A percentile compares a stretch with the other conserved stretches of the same genome.
Evolutionary conservation across 345 rosid genomes (phyloP).

Genomic region (Erysimum cheiranthoides): DNA sequence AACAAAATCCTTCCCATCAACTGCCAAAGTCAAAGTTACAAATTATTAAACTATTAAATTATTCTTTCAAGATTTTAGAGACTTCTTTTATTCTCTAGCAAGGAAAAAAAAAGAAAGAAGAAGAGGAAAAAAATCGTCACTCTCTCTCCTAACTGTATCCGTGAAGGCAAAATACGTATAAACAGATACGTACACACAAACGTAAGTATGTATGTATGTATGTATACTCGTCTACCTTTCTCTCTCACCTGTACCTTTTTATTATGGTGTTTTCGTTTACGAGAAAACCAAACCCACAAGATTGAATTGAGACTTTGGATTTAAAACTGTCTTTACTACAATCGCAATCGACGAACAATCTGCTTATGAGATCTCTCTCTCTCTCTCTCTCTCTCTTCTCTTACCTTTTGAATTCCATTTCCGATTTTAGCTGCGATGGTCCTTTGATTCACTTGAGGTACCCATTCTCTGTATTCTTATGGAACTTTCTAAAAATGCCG

Average conservation of each 20-base stretch:
- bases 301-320: constrained; percentile 29
- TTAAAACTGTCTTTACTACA: not conserved
- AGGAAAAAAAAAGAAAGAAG: not conserved
- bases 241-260: constrained; percentile 40
- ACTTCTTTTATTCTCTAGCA: constrained; percentile 36
- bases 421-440: constrained; percentile 32
- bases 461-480: constrained; percentile 8
- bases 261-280: constrained; percentile 41
- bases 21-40: constrained; percentile 41
- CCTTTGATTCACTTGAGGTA: constrained; percentile 45
- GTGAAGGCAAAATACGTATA: constrained; percentile 46
- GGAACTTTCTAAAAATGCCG: constrained; percentile 31
- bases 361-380: constrained; percentile 43
- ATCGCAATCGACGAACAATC: constrained; percentile 29
- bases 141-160: constrained; percentile 49
- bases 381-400: constrained; percentile 7
- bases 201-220: constrained; percentile 21
- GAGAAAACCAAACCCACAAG: constrained; percentile 40
- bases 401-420: constrained; percentile 6
- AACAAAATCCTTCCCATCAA: constrained; percentile 41
- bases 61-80: constrained; percentile 27
- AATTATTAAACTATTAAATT: constrained; percentile 3
- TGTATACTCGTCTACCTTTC: constrained; percentile 40
- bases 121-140: constrained; percentile 18
- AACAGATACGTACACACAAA: constrained; percentile 33